Conservation (phyloP, 306 rosid species). For the Prunus salicina region DNA sequence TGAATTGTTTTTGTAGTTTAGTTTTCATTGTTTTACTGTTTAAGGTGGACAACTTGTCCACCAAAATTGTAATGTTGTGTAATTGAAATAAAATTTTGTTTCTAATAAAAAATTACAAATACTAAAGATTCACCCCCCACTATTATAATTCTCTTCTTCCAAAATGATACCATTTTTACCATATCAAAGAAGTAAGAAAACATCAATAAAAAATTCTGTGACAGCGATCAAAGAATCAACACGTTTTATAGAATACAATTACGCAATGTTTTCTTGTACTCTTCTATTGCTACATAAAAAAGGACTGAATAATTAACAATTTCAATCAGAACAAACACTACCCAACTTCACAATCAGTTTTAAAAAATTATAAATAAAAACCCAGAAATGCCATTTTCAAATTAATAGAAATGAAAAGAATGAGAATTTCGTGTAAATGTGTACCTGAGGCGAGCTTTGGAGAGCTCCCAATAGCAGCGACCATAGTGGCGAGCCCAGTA, state of each 20-base stretch:
- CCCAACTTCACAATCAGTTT: no score
- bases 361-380: no score
- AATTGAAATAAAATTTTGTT: not conserved
- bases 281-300: not conserved
- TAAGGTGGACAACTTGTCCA: not conserved
- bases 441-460: slow-evolving; percentile 88
- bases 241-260: no score
- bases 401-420: not conserved
- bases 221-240: not conserved
- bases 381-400: no score
- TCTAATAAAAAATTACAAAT: not conserved
- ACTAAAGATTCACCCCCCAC: not conserved
- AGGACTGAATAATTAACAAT: not conserved
- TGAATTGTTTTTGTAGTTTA: not conserved
- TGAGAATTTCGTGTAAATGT: not conserved
- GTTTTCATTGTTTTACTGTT: not conserved
- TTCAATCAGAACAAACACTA: no score
- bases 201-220: not conserved
- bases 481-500: slow-evolving; percentile 59
- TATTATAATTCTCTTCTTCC: no score
- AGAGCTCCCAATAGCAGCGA: slow-evolving; percentile 82
- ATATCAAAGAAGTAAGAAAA: not conserved
- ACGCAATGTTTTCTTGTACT: not conserved
- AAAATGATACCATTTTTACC: not conserved
- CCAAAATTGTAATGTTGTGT: not conserved